Evolutionary conservation across 352 stramenopile species (phyloP).

Genomic region (Phytophthora capsici): DNA sequence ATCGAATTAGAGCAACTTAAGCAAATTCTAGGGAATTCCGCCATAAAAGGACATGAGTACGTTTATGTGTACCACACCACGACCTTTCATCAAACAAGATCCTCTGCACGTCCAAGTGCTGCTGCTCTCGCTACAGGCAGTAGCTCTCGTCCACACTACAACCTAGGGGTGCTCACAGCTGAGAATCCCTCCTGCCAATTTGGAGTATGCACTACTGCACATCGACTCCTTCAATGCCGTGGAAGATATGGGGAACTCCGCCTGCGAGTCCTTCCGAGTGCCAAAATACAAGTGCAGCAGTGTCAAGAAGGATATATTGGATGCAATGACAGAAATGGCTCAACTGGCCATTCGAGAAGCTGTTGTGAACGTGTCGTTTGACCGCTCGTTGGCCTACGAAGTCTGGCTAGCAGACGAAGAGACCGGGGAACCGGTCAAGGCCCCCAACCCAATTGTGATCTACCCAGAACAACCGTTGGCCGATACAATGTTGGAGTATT

Average conservation of each 20-base stretch:
- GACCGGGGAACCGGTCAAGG: conserved; percentile 18
- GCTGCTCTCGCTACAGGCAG: conserved; percentile 19
- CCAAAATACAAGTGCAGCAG: conserved; percentile 41
- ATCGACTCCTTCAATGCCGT: conserved; percentile 44
- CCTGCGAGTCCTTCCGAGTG: conserved; percentile 35
- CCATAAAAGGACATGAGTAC: background rate
- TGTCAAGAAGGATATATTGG: conserved; percentile 41
- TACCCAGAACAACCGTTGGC: conserved; percentile 45
- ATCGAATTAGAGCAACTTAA: conserved; percentile 6
- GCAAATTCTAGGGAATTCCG: background rate
- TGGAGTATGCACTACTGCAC: conserved; percentile 42
- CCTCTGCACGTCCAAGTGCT: background rate
- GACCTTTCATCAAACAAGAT: conserved; percentile 6
- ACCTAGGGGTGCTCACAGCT: conserved; percentile 29
- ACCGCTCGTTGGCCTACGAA: conserved; percentile 55
- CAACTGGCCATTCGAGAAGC: conserved; percentile 45
- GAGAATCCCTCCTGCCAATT: conserved; percentile 31
- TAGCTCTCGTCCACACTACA: background rate
- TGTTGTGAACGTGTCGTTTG: conserved; percentile 66
- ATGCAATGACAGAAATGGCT: conserved; percentile 55
- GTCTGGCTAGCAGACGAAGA: conserved; percentile 26
- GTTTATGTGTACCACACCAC: background rate
- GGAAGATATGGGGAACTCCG: conserved; percentile 27
- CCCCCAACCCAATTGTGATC: conserved; percentile 36
- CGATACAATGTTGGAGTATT: conserved; percentile 44